A percentile compares a stretch with the other conserved stretches of the same genome.
phyloP scores from a whole-genome alignment of 2,329 filamentous ascomycete genomes.

The Xylaria multiplex region DNA sequence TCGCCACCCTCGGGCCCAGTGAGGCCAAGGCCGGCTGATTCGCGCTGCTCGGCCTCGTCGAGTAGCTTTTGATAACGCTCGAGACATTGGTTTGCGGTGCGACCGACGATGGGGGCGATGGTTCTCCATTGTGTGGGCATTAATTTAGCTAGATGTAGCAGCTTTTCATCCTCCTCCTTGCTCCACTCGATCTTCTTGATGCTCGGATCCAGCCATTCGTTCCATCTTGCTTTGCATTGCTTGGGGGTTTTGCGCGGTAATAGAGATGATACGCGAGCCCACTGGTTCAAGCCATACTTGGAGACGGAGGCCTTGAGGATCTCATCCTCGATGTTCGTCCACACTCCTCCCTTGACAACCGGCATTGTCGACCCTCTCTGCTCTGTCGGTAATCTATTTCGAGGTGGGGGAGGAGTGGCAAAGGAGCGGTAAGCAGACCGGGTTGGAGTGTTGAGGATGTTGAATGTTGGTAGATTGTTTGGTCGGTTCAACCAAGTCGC shows the following conservation, averaged over 20 bases:
- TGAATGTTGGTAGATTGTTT: neutral
- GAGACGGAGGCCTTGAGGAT: conserved; percentile 95
- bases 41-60: conserved; percentile 92
- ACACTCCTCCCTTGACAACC: conserved; percentile 78
- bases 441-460: conserved; percentile 11
- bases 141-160: conserved; percentile 94
- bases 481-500: conserved; percentile 15
- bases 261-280: conserved; percentile 97
- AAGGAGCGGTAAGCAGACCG: neutral
- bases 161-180: conserved; percentile 97
- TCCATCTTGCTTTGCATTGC: conserved; percentile 98
- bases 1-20: conserved; percentile 89
- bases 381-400: conserved; percentile 2
- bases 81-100: conserved; percentile 95
- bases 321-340: conserved; percentile 88
- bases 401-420: neutral
- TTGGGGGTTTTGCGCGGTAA: conserved; percentile 97
- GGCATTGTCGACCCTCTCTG: conserved; percentile 60
- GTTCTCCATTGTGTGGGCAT: conserved; percentile 99
- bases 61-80: conserved; percentile 97
- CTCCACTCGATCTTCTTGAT: conserved; percentile 99
- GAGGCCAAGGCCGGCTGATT: conserved; percentile 82
- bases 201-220: conserved; percentile 96
- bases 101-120: conserved; percentile 94
- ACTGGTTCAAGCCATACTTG: conserved; percentile 96